phyloP scores from a whole-genome alignment of 208 protist genomes.

The Leishmania gerbilli region DNA sequence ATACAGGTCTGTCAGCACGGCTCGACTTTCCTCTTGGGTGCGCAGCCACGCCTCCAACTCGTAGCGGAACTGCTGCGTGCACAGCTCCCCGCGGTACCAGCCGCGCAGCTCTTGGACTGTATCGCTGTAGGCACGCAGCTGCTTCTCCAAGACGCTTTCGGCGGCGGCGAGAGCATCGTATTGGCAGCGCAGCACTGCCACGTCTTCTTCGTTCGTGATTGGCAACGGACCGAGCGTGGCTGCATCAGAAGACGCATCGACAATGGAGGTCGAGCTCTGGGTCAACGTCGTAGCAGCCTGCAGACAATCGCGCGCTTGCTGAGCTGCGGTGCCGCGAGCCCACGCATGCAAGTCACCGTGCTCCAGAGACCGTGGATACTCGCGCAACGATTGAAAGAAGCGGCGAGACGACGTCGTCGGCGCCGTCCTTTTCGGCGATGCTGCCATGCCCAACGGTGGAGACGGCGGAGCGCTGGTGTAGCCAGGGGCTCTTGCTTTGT shows the following conservation, averaged over 20 bases:
- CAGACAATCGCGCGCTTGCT: constrained; percentile 11
- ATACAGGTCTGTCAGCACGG: constrained; percentile 13
- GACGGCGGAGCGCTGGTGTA: not conserved
- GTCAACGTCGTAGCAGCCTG: constrained; percentile 13
- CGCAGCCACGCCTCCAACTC: constrained; percentile 24
- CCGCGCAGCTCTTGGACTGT: constrained; percentile 19
- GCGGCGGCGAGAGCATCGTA: constrained; percentile 22
- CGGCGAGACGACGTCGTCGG: not conserved
- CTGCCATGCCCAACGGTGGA: not conserved
- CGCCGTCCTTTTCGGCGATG: not conserved
- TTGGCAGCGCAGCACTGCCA: constrained; percentile 16
- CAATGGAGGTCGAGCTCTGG: not conserved
- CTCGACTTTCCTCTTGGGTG: constrained; percentile 25
- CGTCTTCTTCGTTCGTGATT: constrained; percentile 17
- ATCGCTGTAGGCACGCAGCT: constrained; percentile 23
- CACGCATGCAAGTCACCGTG: constrained; percentile 27
- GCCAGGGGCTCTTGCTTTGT: not conserved
- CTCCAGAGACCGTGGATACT: constrained; percentile 31
- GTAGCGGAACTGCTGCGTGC: constrained; percentile 15
- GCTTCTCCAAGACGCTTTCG: constrained; percentile 9
- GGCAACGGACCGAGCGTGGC: constrained; percentile 2
- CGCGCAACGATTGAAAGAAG: constrained; percentile 23
- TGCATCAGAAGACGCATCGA: not conserved
- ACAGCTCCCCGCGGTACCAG: constrained; percentile 31
- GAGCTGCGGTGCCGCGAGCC: constrained; percentile 7